These are phyloP conservation scores for Fusarium concolor DNA, from an alignment of 2,329 filamentous ascomycete genomes.

Conservation along the genomic window DNA sequence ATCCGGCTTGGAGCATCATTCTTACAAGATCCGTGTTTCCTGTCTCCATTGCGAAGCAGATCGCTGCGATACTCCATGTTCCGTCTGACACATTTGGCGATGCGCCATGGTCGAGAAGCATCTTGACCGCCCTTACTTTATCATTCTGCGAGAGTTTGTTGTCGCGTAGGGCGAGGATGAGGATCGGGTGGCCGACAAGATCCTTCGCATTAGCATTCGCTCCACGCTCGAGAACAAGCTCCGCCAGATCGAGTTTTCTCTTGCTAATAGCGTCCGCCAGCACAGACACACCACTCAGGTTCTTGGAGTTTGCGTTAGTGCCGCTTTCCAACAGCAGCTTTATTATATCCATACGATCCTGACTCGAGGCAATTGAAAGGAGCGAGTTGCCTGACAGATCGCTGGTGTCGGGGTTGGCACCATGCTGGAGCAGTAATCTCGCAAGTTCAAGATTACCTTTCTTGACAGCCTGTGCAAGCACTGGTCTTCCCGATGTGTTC, in stretches of 20 bases:
- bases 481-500: slow-evolving; percentile 42
- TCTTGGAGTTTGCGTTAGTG: slow-evolving; percentile 47
- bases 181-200: slow-evolving; percentile 47
- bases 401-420: slow-evolving; percentile 50
- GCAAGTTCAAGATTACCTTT: slow-evolving; percentile 47
- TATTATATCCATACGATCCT: slow-evolving; percentile 48
- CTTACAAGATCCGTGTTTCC: slow-evolving; percentile 41
- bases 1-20: slow-evolving; percentile 48
- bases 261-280: slow-evolving; percentile 51
- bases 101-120: slow-evolving; percentile 52
- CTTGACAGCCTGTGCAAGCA: slow-evolving; percentile 47
- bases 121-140: slow-evolving; percentile 43
- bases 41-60: slow-evolving; percentile 45
- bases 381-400: slow-evolving; percentile 49
- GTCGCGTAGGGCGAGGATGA: slow-evolving; percentile 49
- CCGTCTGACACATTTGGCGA: slow-evolving; percentile 46
- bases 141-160: slow-evolving; percentile 41
- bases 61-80: slow-evolving; percentile 36
- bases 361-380: slow-evolving; percentile 46
- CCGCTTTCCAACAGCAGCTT: slow-evolving; percentile 52
- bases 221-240: slow-evolving; percentile 50
- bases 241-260: slow-evolving; percentile 48
- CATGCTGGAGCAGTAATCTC: slow-evolving; percentile 48
- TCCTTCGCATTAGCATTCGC: slow-evolving; percentile 51
- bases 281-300: slow-evolving; percentile 49